Percentiles rank a stretch among this genome's conserved stretches.
Conservation (phyloP, 768 basidiomycete species). For the Tylopilus cervinicoccineus region DNA sequence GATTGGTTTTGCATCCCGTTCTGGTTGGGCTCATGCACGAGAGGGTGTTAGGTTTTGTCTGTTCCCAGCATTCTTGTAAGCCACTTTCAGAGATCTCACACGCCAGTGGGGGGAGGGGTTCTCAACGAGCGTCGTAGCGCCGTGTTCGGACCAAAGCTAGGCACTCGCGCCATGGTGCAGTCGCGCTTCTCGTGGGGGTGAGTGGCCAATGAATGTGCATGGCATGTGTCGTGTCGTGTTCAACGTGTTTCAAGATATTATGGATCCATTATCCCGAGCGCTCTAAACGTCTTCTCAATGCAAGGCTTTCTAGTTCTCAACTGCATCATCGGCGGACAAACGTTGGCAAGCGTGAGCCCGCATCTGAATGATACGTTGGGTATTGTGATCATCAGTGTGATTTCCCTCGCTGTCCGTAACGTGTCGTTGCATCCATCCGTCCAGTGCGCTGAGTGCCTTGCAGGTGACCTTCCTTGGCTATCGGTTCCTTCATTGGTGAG, state of each 20-base stretch:
- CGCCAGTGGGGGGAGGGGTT: too few species aligned
- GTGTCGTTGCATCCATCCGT: neutral
- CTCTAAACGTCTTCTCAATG: constrained; percentile 48
- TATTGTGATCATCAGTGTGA: constrained; percentile 31
- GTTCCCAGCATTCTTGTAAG: constrained; percentile 39
- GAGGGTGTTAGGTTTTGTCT: constrained; percentile 26
- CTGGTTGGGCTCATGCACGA: constrained; percentile 2
- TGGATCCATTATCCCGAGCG: constrained; percentile 37
- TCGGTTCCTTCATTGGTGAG: constrained; percentile 54
- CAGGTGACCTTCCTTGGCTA: constrained; percentile 65
- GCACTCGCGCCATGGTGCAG: constrained; percentile 56
- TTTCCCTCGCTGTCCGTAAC: constrained; percentile 28
- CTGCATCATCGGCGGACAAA: constrained; percentile 60
- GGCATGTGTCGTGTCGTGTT: neutral
- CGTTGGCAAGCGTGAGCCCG: constrained; percentile 45
- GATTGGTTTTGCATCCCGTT: neutral
- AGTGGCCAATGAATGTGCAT: constrained; percentile 16
- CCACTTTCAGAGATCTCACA: neutral
- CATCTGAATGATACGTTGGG: constrained; percentile 29
- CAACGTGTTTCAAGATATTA: constrained; percentile 32
- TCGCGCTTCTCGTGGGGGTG: constrained; percentile 52
- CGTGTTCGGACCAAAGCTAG: constrained; percentile 51
- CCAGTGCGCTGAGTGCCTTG: neutral
- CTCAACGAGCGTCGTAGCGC: constrained; percentile 31
- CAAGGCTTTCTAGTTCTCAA: constrained; percentile 57